Base-by-base conservation (phyloP, 2,329 filamentous ascomycete genomes). In the Plenodomus biglobosus region DNA sequence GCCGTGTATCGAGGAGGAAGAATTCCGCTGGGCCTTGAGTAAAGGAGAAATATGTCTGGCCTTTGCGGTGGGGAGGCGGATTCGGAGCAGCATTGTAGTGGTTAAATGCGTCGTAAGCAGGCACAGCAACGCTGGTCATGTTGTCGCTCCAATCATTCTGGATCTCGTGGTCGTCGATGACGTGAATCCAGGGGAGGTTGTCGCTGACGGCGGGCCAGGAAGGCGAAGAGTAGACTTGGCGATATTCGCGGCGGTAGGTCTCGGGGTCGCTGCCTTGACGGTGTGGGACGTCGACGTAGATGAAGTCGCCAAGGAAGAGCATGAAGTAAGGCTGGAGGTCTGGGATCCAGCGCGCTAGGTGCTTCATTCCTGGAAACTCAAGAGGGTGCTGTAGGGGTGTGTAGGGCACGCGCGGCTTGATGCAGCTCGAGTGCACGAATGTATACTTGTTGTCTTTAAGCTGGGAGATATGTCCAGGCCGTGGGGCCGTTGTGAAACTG, bases 111-210 rank as follows among this genome's bases (percentile, higher is more conserved):
- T 95, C 90, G 38, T 88, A 83, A 3, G 92, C 92, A 0, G 87
- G 83, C 2, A 80, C 73, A 66, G 92, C 96, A 0, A 95, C 82
- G 5, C 89, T 88, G 0, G 89, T 91, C 13, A 83, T 86, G 67
- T 92, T 94, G 16, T 81, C 79, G 50, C 87, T 85, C 91, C 92
- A 97, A 73, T 97, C 94, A 61, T 99, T 97, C 4, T 83, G 82
- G 53, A 99, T 96, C 68, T 99, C 94, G 64, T 99, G 94, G 68
- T 99, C 94, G 66, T 99, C 94, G 6, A 96, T 82, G 2, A 95
- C 92, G 65, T 99, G 94, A 38, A 97, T 90, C 94, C 94, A 99
- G 61, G 92, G 95, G n/a, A 97, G 77, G 46, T 90, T 85, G 58
- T 87, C 80, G 1, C 84, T 84, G 10, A 88, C 85, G 0, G 84